Evolutionary conservation across 1,284 basidiomycete genomes (phyloP).

Genomic region (Salmacisia buchloeana): DNA sequence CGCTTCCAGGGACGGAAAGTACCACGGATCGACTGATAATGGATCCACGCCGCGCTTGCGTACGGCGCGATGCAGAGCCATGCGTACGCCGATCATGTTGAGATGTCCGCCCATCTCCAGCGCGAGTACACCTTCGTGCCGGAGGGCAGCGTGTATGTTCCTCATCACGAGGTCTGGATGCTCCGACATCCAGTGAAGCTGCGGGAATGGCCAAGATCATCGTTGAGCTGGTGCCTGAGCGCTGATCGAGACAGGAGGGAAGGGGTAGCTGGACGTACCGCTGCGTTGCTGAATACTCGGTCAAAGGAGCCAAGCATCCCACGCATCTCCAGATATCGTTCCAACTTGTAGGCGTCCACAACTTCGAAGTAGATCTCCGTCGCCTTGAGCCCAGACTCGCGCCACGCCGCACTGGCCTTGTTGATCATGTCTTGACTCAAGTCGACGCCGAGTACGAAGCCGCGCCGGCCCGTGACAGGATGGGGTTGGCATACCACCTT

Average conservation of each 20-base stretch:
- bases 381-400: not conserved
- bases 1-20: slow-evolving; percentile 15
- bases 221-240: not conserved
- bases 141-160: slow-evolving; percentile 13
- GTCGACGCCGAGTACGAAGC: slow-evolving; percentile 19
- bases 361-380: slow-evolving; percentile 8
- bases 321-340: not conserved
- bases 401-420: slow-evolving; percentile 9
- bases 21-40: slow-evolving; percentile 16
- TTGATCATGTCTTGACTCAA: slow-evolving; percentile 23
- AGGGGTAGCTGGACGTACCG: not conserved
- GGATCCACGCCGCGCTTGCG: slow-evolving; percentile 11
- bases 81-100: slow-evolving; percentile 15
- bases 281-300: slow-evolving; percentile 29
- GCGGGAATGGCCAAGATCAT: not conserved
- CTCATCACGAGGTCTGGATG: slow-evolving; percentile 10
- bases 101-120: slow-evolving; percentile 15
- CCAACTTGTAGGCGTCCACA: slow-evolving; percentile 17
- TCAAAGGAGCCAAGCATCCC: slow-evolving; percentile 10
- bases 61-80: slow-evolving; percentile 10
- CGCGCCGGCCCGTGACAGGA: slow-evolving; percentile 7
- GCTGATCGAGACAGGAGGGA: slow-evolving; percentile 24
- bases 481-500: not conserved
- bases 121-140: slow-evolving; percentile 8
- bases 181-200: slow-evolving; percentile 17